Percentiles rank a stretch among this genome's conserved stretches.
phyloP scores from a whole-genome alignment of 192 early-diverging fungal genomes.

The Coemansia guatemalensis region DNA sequence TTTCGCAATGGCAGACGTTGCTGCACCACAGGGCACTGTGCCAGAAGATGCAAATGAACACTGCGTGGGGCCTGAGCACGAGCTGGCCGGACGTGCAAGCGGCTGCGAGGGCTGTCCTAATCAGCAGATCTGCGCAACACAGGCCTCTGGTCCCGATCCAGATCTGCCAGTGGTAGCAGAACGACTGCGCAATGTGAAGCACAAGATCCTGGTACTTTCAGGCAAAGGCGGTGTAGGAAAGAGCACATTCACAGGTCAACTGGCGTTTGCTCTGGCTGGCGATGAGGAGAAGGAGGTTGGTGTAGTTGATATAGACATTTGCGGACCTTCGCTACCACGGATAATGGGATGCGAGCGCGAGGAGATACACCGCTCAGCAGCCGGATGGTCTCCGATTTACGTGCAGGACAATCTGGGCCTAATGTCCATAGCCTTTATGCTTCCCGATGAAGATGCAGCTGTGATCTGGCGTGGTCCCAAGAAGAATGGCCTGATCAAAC shows the following conservation, averaged over 20 bases:
- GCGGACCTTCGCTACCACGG: conserved; percentile 91
- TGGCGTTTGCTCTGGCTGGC: conserved; percentile 76
- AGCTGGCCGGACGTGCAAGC: conserved; percentile 66
- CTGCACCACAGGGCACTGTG: conserved; percentile 14
- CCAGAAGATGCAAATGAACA: conserved; percentile 72
- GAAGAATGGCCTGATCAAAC: conserved; percentile 91
- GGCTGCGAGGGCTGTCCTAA: conserved; percentile 85
- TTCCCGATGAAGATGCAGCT: conserved; percentile 82
- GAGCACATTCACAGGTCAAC: conserved; percentile 83
- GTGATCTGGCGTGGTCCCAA: conserved; percentile 96
- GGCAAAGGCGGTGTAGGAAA: conserved; percentile 99
- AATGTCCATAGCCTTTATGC: conserved; percentile 94
- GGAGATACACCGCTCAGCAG: conserved; percentile 77
- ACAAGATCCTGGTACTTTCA: conserved; percentile 91
- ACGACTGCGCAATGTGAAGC: conserved; percentile 61
- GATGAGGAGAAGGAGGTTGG: conserved; percentile 59
- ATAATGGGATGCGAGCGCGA: conserved; percentile 86
- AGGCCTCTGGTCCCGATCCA: conserved; percentile 80
- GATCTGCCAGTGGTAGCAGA: conserved; percentile 67
- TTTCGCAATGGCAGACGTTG: conserved; percentile 7
- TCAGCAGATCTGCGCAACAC: conserved; percentile 70
- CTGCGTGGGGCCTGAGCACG: conserved; percentile 73
- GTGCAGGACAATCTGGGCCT: conserved; percentile 77
- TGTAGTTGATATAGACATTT: conserved; percentile 94
- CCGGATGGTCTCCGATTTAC: conserved; percentile 81